These are phyloP conservation scores for Lentinus brumalis DNA, from an alignment of 768 basidiomycete species.

Conservation along the genomic window DNA sequence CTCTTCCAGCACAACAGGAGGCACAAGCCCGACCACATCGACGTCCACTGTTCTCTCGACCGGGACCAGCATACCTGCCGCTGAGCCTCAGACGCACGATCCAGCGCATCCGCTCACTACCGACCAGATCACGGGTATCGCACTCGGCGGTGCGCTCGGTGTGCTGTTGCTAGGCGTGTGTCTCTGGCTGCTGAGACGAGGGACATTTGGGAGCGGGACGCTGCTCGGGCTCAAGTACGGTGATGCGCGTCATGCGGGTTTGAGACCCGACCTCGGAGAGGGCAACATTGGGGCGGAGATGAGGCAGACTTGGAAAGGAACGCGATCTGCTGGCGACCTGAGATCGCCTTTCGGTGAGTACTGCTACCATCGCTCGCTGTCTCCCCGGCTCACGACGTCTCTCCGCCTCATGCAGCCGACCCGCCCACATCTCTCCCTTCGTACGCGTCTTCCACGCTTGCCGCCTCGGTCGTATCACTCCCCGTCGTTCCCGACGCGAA, in stretches of 20 bases:
- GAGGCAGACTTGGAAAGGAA: neutral
- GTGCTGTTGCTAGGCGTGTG: neutral
- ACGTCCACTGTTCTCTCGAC: too few species aligned
- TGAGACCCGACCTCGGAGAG: neutral
- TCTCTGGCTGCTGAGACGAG: neutral
- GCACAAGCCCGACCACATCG: too few species aligned
- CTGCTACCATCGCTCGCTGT: neutral
- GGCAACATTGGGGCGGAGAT: neutral
- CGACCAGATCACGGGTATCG: neutral
- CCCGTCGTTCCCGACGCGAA: neutral
- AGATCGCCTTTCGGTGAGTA: too few species aligned
- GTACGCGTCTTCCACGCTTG: neutral
- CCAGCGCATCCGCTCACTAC: too few species aligned
- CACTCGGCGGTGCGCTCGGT: neutral
- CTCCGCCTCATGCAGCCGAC: neutral
- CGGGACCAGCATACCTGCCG: too few species aligned
- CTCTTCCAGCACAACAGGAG: too few species aligned
- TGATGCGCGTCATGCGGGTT: neutral
- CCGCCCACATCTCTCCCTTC: neutral
- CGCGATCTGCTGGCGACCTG: too few species aligned
- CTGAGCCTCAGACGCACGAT: too few species aligned
- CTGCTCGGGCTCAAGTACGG: slow-evolving; percentile 1
- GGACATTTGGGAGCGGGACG: neutral
- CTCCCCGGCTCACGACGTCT: neutral
- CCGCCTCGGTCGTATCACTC: neutral